phyloP scores from a whole-genome alignment of 2,329 filamentous ascomycete species.

The Exserohilum turcica region DNA sequence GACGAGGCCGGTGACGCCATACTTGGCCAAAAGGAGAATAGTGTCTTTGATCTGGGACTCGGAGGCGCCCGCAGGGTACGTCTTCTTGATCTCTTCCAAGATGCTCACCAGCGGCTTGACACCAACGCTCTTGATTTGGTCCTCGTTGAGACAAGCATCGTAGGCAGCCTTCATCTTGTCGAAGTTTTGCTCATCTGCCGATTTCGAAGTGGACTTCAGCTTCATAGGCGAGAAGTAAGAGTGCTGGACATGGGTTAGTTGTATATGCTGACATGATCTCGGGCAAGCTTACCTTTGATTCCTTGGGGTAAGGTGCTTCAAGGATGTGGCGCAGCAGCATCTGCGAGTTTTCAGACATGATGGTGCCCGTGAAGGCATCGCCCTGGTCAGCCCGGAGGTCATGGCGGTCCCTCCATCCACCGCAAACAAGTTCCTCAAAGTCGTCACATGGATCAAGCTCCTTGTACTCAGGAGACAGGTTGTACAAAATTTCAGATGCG shows the following conservation, averaged over 20 bases:
- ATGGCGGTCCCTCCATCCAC: constrained; percentile 67
- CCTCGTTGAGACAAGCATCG: constrained; percentile 68
- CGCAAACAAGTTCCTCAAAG: constrained; percentile 71
- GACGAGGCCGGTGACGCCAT: constrained; percentile 49
- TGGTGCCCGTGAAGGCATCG: constrained; percentile 63
- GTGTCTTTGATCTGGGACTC: constrained; percentile 49
- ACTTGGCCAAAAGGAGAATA: constrained; percentile 54
- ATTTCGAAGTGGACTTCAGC: constrained; percentile 41
- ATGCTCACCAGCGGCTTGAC: constrained; percentile 62
- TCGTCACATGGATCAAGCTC: constrained; percentile 70
- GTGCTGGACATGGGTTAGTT: constrained; percentile 45
- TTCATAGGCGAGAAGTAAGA: constrained; percentile 55
- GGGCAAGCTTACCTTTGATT: constrained; percentile 23
- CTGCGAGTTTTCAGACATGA: constrained; percentile 66
- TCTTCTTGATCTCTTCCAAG: constrained; percentile 56
- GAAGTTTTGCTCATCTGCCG: constrained; percentile 66
- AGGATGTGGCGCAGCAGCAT: constrained; percentile 66
- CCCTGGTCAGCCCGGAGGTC: constrained; percentile 69
- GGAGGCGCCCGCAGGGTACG: constrained; percentile 18
- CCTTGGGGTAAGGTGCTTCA: constrained; percentile 59
- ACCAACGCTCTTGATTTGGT: constrained; percentile 60
- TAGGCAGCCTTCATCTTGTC: constrained; percentile 68
- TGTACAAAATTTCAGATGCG: constrained; percentile 66
- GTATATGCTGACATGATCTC: not conserved
- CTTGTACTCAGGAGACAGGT: constrained; percentile 65